These are phyloP conservation scores for Fusarium sp. DNA, from an alignment of 2,329 filamentous ascomycete genomes.

Conservation along the genomic window DNA sequence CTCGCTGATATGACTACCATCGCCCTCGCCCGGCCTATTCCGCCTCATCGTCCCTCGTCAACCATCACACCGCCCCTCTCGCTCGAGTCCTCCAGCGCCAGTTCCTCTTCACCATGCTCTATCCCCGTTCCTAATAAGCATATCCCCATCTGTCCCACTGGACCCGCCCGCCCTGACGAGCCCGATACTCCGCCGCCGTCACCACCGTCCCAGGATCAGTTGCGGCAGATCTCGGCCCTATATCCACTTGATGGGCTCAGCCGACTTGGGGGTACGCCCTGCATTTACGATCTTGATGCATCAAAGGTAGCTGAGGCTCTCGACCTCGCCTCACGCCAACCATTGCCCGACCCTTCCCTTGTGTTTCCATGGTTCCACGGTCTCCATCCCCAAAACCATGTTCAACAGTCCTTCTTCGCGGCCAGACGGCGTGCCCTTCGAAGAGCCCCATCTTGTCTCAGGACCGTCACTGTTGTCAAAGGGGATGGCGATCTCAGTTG, in stretches of 20 bases:
- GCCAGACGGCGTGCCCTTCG: constrained; percentile 80
- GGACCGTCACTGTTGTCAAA: constrained; percentile 89
- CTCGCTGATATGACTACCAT: constrained; percentile 67
- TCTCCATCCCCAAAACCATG: constrained; percentile 87
- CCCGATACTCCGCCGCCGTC: constrained; percentile 77
- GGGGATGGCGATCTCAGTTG: constrained; percentile 83
- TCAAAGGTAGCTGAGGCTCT: constrained; percentile 79
- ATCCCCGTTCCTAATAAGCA: constrained; percentile 87
- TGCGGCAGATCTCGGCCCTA: constrained; percentile 78
- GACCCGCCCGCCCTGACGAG: constrained; percentile 71
- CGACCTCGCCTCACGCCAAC: constrained; percentile 82
- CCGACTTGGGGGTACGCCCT: constrained; percentile 65
- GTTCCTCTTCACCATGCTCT: constrained; percentile 49
- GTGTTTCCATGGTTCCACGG: constrained; percentile 99
- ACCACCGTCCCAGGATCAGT: constrained; percentile 72
- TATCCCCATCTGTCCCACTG: constrained; percentile 89
- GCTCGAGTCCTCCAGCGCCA: constrained; percentile 51
- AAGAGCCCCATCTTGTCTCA: constrained; percentile 79
- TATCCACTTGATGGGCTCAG: constrained; percentile 80
- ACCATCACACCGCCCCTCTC: constrained; percentile 61
- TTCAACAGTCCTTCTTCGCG: constrained; percentile 92
- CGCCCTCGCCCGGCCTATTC: constrained; percentile 65
- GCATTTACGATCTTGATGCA: constrained; percentile 82
- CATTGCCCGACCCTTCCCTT: constrained; percentile 85
- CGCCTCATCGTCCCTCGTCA: constrained; percentile 62